phyloP scores from a whole-genome alignment of 2,329 filamentous ascomycete genomes.

The Penicillium sclerotigenum region DNA sequence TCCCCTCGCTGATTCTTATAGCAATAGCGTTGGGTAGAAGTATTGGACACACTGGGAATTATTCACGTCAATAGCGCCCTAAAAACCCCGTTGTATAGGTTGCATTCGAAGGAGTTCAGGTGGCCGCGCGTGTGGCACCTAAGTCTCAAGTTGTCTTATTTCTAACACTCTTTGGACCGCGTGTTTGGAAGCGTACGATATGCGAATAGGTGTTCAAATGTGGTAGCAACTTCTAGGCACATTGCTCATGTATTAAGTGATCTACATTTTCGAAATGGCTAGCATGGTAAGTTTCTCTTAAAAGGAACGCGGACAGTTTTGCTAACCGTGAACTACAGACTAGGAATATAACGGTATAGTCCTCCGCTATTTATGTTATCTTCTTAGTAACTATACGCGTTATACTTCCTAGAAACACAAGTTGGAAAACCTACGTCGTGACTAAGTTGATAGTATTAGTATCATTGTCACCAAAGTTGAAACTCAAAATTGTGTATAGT shows the following conservation, averaged over 20 bases:
- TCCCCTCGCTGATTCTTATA: constrained; percentile 61
- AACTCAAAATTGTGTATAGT: background rate
- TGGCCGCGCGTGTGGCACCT: constrained; percentile 32
- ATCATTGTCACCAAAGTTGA: too few species aligned
- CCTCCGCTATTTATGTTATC: constrained; percentile 57
- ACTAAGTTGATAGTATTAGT: background rate
- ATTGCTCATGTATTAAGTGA: constrained; percentile 60
- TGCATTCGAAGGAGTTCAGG: constrained; percentile 45
- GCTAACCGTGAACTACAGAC: constrained; percentile 21
- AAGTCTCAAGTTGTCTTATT: constrained; percentile 35
- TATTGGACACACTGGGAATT: constrained; percentile 51
- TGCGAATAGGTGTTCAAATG: constrained; percentile 54
- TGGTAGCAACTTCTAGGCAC: constrained; percentile 57
- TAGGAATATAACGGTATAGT: constrained; percentile 47
- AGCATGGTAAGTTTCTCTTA: constrained; percentile 40
- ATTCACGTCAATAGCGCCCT: constrained; percentile 56
- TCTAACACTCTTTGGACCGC: constrained; percentile 46
- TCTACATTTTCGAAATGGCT: constrained; percentile 61
- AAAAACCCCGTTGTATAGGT: constrained; percentile 57
- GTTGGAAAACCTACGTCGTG: background rate
- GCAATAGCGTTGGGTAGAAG: constrained; percentile 57
- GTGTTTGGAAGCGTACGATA: constrained; percentile 52
- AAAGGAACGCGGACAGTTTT: background rate
- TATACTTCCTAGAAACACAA: constrained; percentile 41
- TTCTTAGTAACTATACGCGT: constrained; percentile 53